These are phyloP conservation scores for Lachancea waltii DNA, from an alignment of 805 yeast species.

Conservation along the genomic window DNA sequence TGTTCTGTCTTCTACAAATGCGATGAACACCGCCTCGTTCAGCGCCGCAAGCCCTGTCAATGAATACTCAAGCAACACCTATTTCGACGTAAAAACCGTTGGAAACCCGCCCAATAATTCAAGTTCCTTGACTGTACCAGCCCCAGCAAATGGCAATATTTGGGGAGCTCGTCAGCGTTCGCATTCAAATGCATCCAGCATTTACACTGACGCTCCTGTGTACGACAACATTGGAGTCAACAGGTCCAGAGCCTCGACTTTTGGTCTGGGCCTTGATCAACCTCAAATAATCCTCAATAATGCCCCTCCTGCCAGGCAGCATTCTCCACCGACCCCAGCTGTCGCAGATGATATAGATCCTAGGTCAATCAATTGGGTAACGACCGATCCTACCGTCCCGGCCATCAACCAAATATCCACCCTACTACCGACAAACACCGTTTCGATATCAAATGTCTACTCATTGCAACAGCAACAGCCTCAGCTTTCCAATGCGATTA, in stretches of 20 bases:
- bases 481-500: constrained; percentile 40
- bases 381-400: constrained; percentile 63
- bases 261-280: constrained; percentile 14
- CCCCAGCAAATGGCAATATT: constrained; percentile 8
- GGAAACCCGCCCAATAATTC: no score
- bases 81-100: constrained; percentile 24
- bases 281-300: constrained; percentile 14
- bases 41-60: constrained; percentile 15
- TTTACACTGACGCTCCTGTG: constrained; percentile 27
- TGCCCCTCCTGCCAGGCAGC: constrained; percentile 11
- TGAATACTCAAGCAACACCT: constrained; percentile 18
- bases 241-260: constrained; percentile 21
- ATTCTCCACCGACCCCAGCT: constrained; percentile 28
- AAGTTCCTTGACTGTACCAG: constrained; percentile 18
- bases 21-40: constrained; percentile 1
- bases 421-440: constrained; percentile 68
- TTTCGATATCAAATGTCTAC: constrained; percentile 66
- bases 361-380: constrained; percentile 52
- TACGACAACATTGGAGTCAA: constrained; percentile 19
- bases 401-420: constrained; percentile 67
- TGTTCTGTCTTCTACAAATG: background rate
- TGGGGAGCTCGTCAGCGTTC: constrained; percentile 26
- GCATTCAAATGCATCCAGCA: constrained; percentile 30
- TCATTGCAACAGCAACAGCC: constrained; percentile 46
- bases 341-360: constrained; percentile 57